These are phyloP conservation scores for Vanilla planifolia DNA, from an alignment of 106 monocot species.

Conservation along the genomic window DNA sequence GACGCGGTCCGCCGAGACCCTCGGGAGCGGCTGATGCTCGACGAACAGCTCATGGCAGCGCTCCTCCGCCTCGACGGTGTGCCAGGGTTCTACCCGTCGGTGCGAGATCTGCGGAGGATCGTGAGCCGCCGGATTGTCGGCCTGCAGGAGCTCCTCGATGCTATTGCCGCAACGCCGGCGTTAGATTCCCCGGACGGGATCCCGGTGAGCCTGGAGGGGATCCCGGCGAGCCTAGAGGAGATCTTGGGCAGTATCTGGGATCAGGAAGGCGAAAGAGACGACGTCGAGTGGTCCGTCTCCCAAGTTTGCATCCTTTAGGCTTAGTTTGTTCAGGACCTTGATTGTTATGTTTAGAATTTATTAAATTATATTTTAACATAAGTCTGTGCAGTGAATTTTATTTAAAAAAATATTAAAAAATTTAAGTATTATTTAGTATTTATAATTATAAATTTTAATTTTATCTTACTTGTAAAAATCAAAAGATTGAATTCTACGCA, in stretches of 20 bases:
- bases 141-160: slow-evolving; percentile 61
- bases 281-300: too few species aligned
- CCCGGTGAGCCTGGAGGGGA: slow-evolving; percentile 38
- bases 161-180: slow-evolving; percentile 23
- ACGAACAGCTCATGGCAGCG: slow-evolving; percentile 51
- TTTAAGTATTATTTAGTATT: too few species aligned
- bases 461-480: too few species aligned
- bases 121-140: slow-evolving; percentile 55
- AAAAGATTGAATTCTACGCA: too few species aligned
- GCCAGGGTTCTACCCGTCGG: slow-evolving; percentile 42
- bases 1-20: slow-evolving; percentile 40
- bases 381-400: too few species aligned
- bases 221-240: slow-evolving; percentile 39
- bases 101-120: slow-evolving; percentile 48
- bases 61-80: slow-evolving; percentile 56
- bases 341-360: too few species aligned
- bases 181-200: slow-evolving; percentile 13
- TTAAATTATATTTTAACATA: too few species aligned
- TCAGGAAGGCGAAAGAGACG: slow-evolving; percentile 7
- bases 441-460: too few species aligned
- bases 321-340: too few species aligned
- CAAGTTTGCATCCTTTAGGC: too few species aligned
- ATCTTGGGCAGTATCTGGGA: slow-evolving; percentile 22
- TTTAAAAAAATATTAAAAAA: too few species aligned
- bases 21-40: slow-evolving; percentile 41